Base-by-base conservation (phyloP, 192 early-diverging fungal genomes). In the Podila verticillata region DNA sequence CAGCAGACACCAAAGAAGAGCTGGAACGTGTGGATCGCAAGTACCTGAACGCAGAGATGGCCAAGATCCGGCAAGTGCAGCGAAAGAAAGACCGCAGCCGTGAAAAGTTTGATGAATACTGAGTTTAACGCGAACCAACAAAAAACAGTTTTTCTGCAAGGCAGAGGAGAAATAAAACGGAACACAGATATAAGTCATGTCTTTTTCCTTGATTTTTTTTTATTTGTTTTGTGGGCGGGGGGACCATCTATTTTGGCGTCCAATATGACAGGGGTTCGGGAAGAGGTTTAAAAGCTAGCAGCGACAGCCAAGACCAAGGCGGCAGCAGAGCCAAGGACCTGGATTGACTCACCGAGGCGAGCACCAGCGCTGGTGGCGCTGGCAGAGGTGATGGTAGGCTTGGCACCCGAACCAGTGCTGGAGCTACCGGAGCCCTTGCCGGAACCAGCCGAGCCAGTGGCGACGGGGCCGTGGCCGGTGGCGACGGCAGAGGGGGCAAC, bases 31-130 rank as follows among this genome's bases (percentile, higher is more conserved):
- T 80, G 7, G 77, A 80, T 36, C 70, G 70, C 36, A 80, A 66
- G 39, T 80, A 80, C n/a, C 35, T 80, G 2, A 80, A 80, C 47
- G 77, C 77, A 1, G 77, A 80, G 57, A 80, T 80, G 77, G 70
- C 70, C 59, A 80, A 72, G 65, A 72, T 80, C 56, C 24, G 77
- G 48, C 77, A 80, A 47, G 70, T 80, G 19, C 77, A 80, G 56
- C 77, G 77, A 30, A 80, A 72, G 44, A 72, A 72, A 57, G 77
- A 80, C 10, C 36, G 77, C 8, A 61, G 4, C 22, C 77, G 70
- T 30, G 70, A 57, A 26, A 80, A 68, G 31, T 80, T 60, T 44
- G 77, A 80, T 7, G 77, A 80, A 1, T 72, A 78, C 17, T 64
- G 39, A 44, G 8, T n/a, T n/a, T n/a, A n/a, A n/a, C n/a, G n/a